Evolutionary conservation across 2,329 filamentous ascomycete genomes (phyloP), one percentile per base, ranked within the genome.

Genomic region (Apiospora kogelbergensis): DNA sequence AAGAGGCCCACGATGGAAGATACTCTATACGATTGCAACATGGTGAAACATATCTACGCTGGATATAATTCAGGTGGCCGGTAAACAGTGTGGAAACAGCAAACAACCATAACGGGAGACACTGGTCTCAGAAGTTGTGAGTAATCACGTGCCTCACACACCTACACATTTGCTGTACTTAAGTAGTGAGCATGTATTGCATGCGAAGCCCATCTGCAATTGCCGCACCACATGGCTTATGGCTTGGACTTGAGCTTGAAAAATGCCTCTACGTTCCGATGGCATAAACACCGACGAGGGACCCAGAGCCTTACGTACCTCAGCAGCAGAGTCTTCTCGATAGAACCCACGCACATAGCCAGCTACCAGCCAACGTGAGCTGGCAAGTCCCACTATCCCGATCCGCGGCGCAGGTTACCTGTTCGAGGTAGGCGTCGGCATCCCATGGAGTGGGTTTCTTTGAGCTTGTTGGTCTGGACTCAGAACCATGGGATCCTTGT

Each of bases 1-100:
- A 60, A 60, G 53, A 60, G 53, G 53, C 37, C 53, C 53, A 37
- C 53, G 53, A 60, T 33, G 53, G 26, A 60, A 60, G 53, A 60
- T 37, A 37, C 53, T 60, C 53, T 60, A 60, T 26, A 60, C 30
- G 20, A 60, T n/a, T 60, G 53, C 20, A 60, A 37, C 53, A 60
- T 60, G 30, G 30, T 60, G 53, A 60, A 60, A 60, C 53, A 60
- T 60, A 60, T 33, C 53, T 60, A 60, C 30, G 30, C 10, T 37
- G 53, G 20, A 37, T 33, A 37, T 60, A 60, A 60, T 60, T n/a
- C 26, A 37, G 53, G 53, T 33, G 53, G 53, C 53, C 17, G 53
- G 53, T 9, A 37, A 20, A 30, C 17, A 37, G 30, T 26, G 30
- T 30, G 37, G 30, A 37, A 37, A 60, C 53, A 37, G 37, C 30